Base-by-base conservation (phyloP, 2,329 filamentous ascomycete genomes). In the Aspergillus arachidicola region DNA sequence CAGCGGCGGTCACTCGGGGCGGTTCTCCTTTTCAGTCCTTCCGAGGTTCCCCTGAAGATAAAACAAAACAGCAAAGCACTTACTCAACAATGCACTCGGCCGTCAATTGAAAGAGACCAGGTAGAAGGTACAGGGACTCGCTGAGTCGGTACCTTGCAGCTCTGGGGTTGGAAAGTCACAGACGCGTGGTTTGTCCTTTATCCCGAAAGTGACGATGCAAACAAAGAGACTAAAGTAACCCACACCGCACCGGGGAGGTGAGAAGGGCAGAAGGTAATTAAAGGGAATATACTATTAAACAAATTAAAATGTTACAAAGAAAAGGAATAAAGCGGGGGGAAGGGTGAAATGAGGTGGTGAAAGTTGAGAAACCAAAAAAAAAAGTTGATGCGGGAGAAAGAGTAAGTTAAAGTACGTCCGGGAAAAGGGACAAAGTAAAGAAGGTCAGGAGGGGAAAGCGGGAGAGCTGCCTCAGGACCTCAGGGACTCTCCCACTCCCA, bases 251-350 rank as follows among this genome's bases (percentile, higher is more conserved):
- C 34, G 26, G 12, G 55, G 16, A 10, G 26, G 56, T 26, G 28
- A 62, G 58, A 61, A 60, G 63, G 60, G 60, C 32, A 57, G 54
- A 61, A 64, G 30, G 57, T 28, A 53, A 65, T 57, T 54, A 63
- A 61, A 65, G 65, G 51, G 48, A 61, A 57, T 65, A 72, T 55
- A 55, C 32, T 55, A 55, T 55, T 55, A 55, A 55, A 38, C n/a
- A 36, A 38, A 55, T 38, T 55, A 38, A 55, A 55, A 38, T 55
- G 56, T 43, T 64, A 64, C 38, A 70, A 65, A 65, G 59, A 64
- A 60, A 65, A 59, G 26, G 41, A 57, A 65, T 48, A 45, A 30
- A 55, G 58, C 21, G 50, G 55, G 41, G 26, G 21, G 46, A 41
- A 36, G 57, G 50, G 38, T 46, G 63, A 38, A 26, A 14, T 38